phyloP scores from a whole-genome alignment of 352 stramenopile species.

The Aphanomyces stellatus region DNA sequence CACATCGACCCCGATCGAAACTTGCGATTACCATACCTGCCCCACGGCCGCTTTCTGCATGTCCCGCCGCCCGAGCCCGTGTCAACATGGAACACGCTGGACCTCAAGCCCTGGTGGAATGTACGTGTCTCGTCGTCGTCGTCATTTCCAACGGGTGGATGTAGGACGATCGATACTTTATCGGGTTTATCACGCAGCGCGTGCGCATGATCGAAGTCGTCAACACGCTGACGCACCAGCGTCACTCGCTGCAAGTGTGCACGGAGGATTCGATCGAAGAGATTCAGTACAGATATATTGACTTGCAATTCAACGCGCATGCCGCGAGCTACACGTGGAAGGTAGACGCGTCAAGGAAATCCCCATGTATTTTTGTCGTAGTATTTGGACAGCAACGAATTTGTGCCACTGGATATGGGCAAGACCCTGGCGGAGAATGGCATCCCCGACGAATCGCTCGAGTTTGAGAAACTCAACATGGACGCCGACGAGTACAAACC shows the following conservation, averaged over 20 bases:
- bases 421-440: conserved; percentile 84
- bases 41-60: conserved; percentile 80
- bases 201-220: conserved; percentile 77
- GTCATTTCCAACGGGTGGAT: not conserved
- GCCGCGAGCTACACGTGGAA: conserved; percentile 92
- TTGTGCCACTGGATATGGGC: conserved; percentile 84
- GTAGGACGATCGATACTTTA: conserved; percentile 51
- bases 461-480: conserved; percentile 82
- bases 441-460: conserved; percentile 65
- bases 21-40: conserved; percentile 72
- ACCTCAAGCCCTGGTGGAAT: conserved; percentile 82
- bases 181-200: conserved; percentile 63
- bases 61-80: conserved; percentile 75
- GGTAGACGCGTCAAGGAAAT: too few relatives aligned
- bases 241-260: conserved; percentile 73
- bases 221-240: conserved; percentile 87
- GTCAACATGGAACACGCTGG: conserved; percentile 59
- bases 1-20: conserved; percentile 69
- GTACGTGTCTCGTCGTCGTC: not conserved
- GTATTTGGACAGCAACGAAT: conserved; percentile 70
- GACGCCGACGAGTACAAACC: conserved; percentile 84
- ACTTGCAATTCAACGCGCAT: conserved; percentile 74
- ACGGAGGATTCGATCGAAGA: conserved; percentile 82
- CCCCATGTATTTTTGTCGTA: too few relatives aligned
- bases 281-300: conserved; percentile 76